phyloP scores from a whole-genome alignment of 2,329 filamentous ascomycete genomes.

The Penicillium aurantiogriseum region DNA sequence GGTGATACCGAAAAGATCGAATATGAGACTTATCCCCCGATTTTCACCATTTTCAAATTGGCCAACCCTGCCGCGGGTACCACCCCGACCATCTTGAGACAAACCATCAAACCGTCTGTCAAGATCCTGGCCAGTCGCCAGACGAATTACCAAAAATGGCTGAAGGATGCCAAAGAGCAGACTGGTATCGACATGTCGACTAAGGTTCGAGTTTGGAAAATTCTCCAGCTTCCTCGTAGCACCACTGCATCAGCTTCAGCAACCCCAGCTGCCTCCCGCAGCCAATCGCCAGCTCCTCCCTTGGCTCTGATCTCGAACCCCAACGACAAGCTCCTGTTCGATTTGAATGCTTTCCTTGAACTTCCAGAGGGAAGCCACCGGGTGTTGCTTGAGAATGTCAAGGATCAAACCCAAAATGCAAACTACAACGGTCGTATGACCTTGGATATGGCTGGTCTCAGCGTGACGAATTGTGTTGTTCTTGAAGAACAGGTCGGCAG shows the following conservation, averaged over 20 bases:
- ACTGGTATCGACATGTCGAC: constrained; percentile 65
- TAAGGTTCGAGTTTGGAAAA: constrained; percentile 75
- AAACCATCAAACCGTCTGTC: constrained; percentile 60
- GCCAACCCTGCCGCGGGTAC: constrained; percentile 58
- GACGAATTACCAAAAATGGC: constrained; percentile 69
- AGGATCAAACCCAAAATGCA: constrained; percentile 68
- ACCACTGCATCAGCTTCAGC: constrained; percentile 44
- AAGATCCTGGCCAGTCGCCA: constrained; percentile 70
- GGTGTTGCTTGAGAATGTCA: constrained; percentile 59
- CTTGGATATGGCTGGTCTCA: constrained; percentile 65
- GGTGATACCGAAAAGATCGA: constrained; percentile 66
- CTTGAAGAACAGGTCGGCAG: constrained; percentile 71
- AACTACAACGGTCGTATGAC: constrained; percentile 75
- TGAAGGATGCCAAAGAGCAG: constrained; percentile 69
- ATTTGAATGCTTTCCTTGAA: constrained; percentile 61
- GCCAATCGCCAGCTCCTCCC: constrained; percentile 46
- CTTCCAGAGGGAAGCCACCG: constrained; percentile 64
- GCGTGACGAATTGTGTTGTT: constrained; percentile 73
- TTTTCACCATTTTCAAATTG: constrained; percentile 81
- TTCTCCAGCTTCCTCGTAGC: constrained; percentile 50
- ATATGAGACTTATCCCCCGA: constrained; percentile 80
- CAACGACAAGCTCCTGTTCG: constrained; percentile 57
- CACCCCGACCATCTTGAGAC: constrained; percentile 60
- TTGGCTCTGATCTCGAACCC: constrained; percentile 43
- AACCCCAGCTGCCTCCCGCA: constrained; percentile 46